Evolutionary conservation across 139 green algal genomes (phyloP).

Genomic region (Eudorina sp.): DNA sequence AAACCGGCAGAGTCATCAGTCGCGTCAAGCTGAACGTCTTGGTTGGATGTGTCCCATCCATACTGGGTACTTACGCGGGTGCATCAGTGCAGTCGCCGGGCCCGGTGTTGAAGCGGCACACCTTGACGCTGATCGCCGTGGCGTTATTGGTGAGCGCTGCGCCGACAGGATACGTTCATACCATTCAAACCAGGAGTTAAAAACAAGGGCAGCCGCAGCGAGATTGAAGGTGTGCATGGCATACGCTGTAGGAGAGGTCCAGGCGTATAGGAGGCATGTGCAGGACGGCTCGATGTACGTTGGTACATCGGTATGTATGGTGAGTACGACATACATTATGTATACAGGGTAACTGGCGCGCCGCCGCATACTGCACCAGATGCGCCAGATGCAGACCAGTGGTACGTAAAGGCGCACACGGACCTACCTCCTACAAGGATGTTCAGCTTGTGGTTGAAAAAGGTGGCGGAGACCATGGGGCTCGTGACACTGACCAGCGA

Average conservation of each 20-base stretch:
- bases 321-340: background rate
- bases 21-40: too few relatives aligned
- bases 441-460: background rate
- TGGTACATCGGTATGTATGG: background rate
- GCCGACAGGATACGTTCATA: too few relatives aligned
- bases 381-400: background rate
- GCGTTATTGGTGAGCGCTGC: background rate
- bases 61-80: background rate
- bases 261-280: background rate
- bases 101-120: background rate
- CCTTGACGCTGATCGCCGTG: background rate
- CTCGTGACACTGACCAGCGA: background rate
- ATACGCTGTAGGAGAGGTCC: too few relatives aligned
- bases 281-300: background rate
- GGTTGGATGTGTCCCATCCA: too few relatives aligned
- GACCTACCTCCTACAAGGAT: background rate
- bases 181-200: too few relatives aligned
- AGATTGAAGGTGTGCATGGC: too few relatives aligned
- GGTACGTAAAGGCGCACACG: too few relatives aligned
- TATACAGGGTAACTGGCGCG: background rate
- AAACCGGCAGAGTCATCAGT: too few relatives aligned
- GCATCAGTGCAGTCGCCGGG: background rate
- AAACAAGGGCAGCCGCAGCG: too few relatives aligned
- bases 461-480: background rate
- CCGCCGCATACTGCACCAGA: background rate